A percentile compares a stretch with the other conserved stretches of the same genome.
phyloP scores from a whole-genome alignment of 176 grass and related monocot genomes.

The Secale cereale region DNA sequence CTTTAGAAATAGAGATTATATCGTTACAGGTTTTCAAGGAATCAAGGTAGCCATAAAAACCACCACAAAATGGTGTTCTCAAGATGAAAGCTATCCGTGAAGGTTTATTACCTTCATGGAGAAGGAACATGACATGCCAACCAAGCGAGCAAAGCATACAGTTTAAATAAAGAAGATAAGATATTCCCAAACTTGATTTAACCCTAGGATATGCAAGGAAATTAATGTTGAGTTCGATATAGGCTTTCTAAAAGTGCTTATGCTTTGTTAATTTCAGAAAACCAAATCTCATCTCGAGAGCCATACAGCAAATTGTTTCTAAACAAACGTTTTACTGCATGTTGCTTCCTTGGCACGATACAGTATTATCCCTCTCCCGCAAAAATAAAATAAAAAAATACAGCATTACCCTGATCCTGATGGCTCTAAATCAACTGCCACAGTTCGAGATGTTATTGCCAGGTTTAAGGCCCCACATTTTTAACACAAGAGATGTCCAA shows the following conservation, averaged over 20 bases:
- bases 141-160: background rate
- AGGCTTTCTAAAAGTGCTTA: background rate
- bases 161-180: background rate
- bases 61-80: background rate
- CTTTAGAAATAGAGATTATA: background rate
- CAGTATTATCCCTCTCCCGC: background rate
- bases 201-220: background rate
- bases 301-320: background rate
- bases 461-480: background rate
- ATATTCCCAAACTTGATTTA: background rate
- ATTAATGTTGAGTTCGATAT: background rate
- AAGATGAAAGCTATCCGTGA: background rate
- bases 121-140: background rate
- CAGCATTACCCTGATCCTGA: background rate
- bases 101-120: background rate
- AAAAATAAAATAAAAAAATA: background rate
- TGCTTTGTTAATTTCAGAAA: background rate
- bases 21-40: background rate
- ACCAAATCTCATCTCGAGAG: background rate
- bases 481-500: background rate
- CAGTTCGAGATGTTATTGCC: background rate
- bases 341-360: background rate
- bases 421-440: background rate
- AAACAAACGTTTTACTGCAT: background rate
- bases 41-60: background rate